These are phyloP conservation scores for Dendrocalamus latiflorus DNA, from an alignment of 202 grass and related monocot species.

Conservation along the genomic window DNA sequence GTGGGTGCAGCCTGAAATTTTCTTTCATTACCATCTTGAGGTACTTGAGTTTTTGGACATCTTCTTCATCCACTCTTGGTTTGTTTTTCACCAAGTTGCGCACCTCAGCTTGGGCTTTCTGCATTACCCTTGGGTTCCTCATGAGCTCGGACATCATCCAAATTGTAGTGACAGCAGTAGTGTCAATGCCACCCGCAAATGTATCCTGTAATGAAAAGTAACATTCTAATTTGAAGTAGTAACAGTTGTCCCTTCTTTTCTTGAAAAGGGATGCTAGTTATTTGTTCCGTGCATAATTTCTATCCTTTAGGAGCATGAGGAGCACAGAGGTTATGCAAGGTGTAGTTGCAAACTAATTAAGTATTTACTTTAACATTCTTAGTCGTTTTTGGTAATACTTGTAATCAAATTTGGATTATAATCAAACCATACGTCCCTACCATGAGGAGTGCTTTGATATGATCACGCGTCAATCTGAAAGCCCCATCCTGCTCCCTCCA, in stretches of 20 bases:
- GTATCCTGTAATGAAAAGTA: constrained; percentile 1
- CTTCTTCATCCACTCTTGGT: constrained; percentile 12
- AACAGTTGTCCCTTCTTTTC: not conserved
- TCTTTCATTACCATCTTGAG: no score
- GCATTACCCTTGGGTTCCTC: constrained; percentile 51
- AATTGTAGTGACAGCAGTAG: constrained; percentile 8
- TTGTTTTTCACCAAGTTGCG: not conserved
- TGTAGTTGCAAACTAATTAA: not conserved
- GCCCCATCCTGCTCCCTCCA: constrained; percentile 8
- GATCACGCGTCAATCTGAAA: not conserved
- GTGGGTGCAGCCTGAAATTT: constrained; percentile 61
- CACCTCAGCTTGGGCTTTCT: constrained; percentile 47
- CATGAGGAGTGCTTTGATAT: constrained; percentile 42
- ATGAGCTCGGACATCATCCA: constrained; percentile 65
- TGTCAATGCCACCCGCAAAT: constrained; percentile 27
- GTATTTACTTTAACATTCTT: not conserved
- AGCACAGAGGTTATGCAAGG: not conserved
- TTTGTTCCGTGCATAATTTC: not conserved
- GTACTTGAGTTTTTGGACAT: constrained; percentile 44
- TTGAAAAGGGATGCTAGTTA: not conserved
- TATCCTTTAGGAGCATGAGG: not conserved
- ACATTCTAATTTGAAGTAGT: not conserved
- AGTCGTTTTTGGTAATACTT: not conserved
- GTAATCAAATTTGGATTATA: not conserved
- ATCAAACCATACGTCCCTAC: not conserved